A percentile compares a stretch with the other conserved stretches of the same genome.
Evolutionary conservation across 2,329 filamentous ascomycete genomes (phyloP).

Genomic region (Diaporthe longicolla): DNA sequence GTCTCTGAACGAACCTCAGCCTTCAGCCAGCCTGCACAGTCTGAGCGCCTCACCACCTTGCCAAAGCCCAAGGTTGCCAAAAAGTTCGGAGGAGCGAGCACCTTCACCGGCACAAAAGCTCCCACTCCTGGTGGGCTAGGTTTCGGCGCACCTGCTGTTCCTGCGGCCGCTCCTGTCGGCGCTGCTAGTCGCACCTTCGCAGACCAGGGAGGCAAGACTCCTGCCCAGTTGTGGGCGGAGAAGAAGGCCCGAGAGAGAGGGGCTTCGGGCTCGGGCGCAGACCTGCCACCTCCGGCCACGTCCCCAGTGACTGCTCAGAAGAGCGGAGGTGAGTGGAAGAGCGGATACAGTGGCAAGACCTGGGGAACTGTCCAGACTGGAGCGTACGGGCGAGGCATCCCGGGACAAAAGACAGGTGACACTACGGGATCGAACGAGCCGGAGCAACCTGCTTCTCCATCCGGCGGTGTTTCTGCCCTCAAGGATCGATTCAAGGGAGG

Average conservation of each 20-base stretch:
- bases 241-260: slow-evolving; percentile 89
- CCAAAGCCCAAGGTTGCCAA: slow-evolving; percentile 97
- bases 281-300: slow-evolving; percentile 59
- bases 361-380: slow-evolving; percentile 89
- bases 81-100: slow-evolving; percentile 80
- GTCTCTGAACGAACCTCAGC: slow-evolving; percentile 83
- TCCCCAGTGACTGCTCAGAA: slow-evolving; percentile 75
- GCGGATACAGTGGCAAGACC: slow-evolving; percentile 88
- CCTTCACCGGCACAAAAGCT: slow-evolving; percentile 90
- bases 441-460: slow-evolving; percentile 67
- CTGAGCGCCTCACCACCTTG: slow-evolving; percentile 86
- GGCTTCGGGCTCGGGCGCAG: slow-evolving; percentile 60
- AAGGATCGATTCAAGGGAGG: slow-evolving; percentile 86
- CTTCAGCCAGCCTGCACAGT: slow-evolving; percentile 72
- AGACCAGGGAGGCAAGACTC: slow-evolving; percentile 94
- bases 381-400: slow-evolving; percentile 75
- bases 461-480: slow-evolving; percentile 79
- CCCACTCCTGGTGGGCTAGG: slow-evolving; percentile 79
- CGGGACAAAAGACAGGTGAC: slow-evolving; percentile 75
- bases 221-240: slow-evolving; percentile 96
- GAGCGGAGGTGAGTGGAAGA: slow-evolving; percentile 90
- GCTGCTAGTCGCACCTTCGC: slow-evolving; percentile 93
- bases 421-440: slow-evolving; percentile 59
- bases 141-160: slow-evolving; percentile 72
- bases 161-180: slow-evolving; percentile 76